Evolutionary conservation across 164 flowering plant species (phyloP), one percentile per base, ranked within the genome.

Genomic region (Vitis rotundifolia): DNA sequence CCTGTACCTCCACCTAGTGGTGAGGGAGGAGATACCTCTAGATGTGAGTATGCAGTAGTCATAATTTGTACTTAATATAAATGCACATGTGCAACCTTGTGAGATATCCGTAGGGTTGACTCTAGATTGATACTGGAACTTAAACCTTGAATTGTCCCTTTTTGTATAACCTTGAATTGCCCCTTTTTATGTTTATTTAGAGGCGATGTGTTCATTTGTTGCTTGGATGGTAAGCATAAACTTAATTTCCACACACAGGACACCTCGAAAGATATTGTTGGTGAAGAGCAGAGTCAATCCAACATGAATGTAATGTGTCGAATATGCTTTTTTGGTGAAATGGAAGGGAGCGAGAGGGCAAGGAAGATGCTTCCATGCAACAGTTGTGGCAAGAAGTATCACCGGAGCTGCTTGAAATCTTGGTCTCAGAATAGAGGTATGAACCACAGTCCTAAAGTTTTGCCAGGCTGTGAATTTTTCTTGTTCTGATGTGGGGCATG

Each of bases 391-490:
- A 96, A 93, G 79, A 96, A 92, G 81, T 96, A 93, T 79, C 98
- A 96, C 68, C 84, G 91, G 78, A 86, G 73, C 72, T 96, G 98
- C 81, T 72, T 96, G 79, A 93, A 89, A 82, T 67, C 71, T 61
- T 96, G 99, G 99, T 86, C 91, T 49, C 90, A 83, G 61, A 63
- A 89, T 77, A 88, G 99, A 90, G 99, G 99, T 92, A 74, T 15
- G 14, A 15, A 44, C 48, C 44, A 16, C 57, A 28, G 37, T 53
- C 59, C 52, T 2, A 44, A 54, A 68, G 26, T 63, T 47, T 53
- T 68, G 13, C 68, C 5, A 11, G 67, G 48, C 15, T 49, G 31
- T 58, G 26, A 5, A 9, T 16, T 71, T 15, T 48, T 3, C 16
- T 28, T 15, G 16, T 61, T 63, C 59, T 64, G 6, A 62, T 61